These are phyloP conservation scores for Halophytophthora polymorphica DNA, from an alignment of 352 stramenopile genomes.

Conservation along the genomic window DNA sequence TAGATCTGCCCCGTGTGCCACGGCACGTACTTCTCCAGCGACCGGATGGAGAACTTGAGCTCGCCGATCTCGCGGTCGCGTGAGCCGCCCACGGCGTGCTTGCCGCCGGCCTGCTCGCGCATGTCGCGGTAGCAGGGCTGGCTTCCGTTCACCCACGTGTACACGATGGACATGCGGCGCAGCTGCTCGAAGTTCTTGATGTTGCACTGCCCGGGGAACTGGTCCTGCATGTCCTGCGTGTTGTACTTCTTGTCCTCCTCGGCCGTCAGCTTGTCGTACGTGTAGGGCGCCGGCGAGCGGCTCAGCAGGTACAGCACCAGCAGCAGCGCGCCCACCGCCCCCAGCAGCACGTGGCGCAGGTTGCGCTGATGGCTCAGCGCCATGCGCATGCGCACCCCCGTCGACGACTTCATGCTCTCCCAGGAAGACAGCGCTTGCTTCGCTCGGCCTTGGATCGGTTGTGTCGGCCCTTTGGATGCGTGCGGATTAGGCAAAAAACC, in stretches of 20 bases:
- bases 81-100: constrained; percentile 71
- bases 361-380: constrained; percentile 60
- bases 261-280: constrained; percentile 47
- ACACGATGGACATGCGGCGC: constrained; percentile 85
- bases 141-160: constrained; percentile 88
- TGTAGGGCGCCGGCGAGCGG: constrained; percentile 36
- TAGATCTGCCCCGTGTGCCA: constrained; percentile 86
- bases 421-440: too few relatives aligned
- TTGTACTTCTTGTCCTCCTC: constrained; percentile 52
- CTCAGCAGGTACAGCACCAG: constrained; percentile 45
- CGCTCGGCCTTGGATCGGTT: too few relatives aligned
- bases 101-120: constrained; percentile 62
- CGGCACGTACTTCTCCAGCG: constrained; percentile 75
- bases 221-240: constrained; percentile 42
- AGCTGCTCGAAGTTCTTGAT: constrained; percentile 87
- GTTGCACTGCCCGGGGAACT: constrained; percentile 74
- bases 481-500: too few relatives aligned
- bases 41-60: constrained; percentile 86
- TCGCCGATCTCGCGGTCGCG: constrained; percentile 87
- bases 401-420: constrained; percentile 69
- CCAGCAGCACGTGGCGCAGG: constrained; percentile 48
- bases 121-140: constrained; percentile 80
- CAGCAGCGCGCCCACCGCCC: constrained; percentile 35
- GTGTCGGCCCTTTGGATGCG: too few relatives aligned
- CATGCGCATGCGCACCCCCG: constrained; percentile 67